Evolutionary conservation across 805 yeast species (phyloP), one percentile per base, ranked within the genome.

Genomic region (Jamesozyma gamospora): DNA sequence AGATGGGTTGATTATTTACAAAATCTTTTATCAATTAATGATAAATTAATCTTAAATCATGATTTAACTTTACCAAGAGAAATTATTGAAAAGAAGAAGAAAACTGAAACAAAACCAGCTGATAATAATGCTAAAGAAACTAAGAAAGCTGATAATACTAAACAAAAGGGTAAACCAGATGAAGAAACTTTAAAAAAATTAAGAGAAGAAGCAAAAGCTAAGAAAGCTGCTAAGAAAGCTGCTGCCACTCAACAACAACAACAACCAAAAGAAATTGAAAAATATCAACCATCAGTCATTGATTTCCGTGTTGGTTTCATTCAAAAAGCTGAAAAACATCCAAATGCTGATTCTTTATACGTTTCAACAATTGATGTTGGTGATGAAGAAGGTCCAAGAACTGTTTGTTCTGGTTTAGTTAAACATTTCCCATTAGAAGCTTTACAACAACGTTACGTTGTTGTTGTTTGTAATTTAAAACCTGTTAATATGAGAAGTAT

Each of bases 401-500:
- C 97, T 25, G 95, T 92, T 41, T 92, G 98, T 70, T 85, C 96
- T 11, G 99, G 99, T 52, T 72, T 92, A 55, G 96, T 87, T 47
- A 85, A 85, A 52, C 78, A 83, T 66, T 73, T 84, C 59, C 79
- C 95, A 31, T 63, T 94, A 48, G 97, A 92, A 67, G 94, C 82
- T 32, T 82, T 92, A 95, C 98, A 92, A 74, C 76, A 85, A 64
- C 81, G 97, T 63, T 75, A 74, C 54, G 94, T 90, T 37, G 82
- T 92, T 34, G 81, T 82, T 41, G 87, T 92, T 54, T 95, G 96
- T 53, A 94, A 94, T 71, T 75, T 92, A 66, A 92, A 92, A 70
- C 98, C 98, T 15, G 98, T 88, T 32, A 80, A 79, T 56, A 92
- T 92, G 99, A 82, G 98, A 69, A 97, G 98, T 49, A 78, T 92